Percentiles rank a stretch among this genome's conserved stretches.
Evolutionary conservation across 2,329 filamentous ascomycete genomes (phyloP).

Genomic region (Akanthomyces muscarius): DNA sequence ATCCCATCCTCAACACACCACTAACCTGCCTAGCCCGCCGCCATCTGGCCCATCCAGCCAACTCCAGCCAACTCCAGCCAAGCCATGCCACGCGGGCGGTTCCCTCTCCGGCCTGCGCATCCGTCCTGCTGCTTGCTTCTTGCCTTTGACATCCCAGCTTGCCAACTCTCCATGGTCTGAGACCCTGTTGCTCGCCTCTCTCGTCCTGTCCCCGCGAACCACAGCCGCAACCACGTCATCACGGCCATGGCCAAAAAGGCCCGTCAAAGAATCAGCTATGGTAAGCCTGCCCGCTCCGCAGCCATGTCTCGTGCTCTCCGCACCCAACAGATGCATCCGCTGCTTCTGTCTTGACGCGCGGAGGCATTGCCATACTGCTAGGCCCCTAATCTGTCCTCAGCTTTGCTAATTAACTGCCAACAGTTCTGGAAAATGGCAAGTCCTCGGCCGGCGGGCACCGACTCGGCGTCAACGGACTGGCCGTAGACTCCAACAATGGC

Average conservation of each 20-base stretch:
- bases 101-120: constrained; percentile 7
- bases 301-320: constrained; percentile 16
- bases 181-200: not conserved
- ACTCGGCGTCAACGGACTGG: constrained; percentile 90
- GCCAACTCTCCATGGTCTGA: not conserved
- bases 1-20: constrained; percentile 2
- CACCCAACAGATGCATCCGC: constrained; percentile 12
- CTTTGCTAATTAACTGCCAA: constrained; percentile 18
- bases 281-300: constrained; percentile 34
- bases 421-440: constrained; percentile 58
- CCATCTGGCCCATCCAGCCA: constrained; percentile 4
- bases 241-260: constrained; percentile 61
- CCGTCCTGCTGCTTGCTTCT: not conserved
- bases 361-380: not conserved
- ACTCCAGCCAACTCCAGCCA: constrained; percentile 11
- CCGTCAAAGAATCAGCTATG: constrained; percentile 68
- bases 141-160: not conserved
- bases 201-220: constrained; percentile 3
- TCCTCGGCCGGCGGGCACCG: constrained; percentile 73
- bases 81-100: constrained; percentile 16
- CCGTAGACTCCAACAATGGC: constrained; percentile 75
- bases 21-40: not conserved
- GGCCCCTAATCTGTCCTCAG: not conserved
- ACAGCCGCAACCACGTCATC: constrained; percentile 7
- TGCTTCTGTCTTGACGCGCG: not conserved